Base-by-base conservation (phyloP, 2,329 filamentous ascomycete species). In the Fusarium devonianum region DNA sequence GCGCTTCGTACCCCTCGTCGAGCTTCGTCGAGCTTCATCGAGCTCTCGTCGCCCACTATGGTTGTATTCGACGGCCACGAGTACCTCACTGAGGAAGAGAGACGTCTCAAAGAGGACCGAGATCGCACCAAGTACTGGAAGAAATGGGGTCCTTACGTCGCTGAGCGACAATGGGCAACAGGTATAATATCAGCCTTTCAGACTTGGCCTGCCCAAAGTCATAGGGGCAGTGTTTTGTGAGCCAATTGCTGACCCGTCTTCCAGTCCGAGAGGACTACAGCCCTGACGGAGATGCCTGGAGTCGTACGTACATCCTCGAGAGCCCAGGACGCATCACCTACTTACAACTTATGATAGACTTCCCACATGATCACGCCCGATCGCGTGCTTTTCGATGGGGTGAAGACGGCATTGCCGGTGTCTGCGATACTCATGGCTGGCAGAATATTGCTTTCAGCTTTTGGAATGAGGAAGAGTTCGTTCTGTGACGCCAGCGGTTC, bases 401-500 rank as follows among this genome's bases (percentile, higher is more conserved):
- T 55, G 93, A 97, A 70, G 93, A 97, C 70, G 93, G 93, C 57
- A 97, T 97, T 73, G 92, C 93, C 47, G 93, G 93, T 69, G 92
- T 97, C 19, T 96, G 75, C 57, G 92, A 97, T 71, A 91, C 90
- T 12, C 93, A 97, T 69, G 92, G 92, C 53, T 76, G 88, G 44
- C 89, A 96, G 73, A 96, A 97, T 72, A 88, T 97, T 71, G 90
- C 89, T 4, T 97, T 97, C 78, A 86, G 91, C 41, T 97, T 97
- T 72, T 97, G 93, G 93, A 97, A 97, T 70, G 92, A 92, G 72
- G 85, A 97, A 77, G 93, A 97, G 92, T 96, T 59, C 42, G 72
- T 62, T 18, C 1, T 28, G n/a, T 17, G 7, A 11, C 23, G 8
- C 10, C 14, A 4, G 18, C 17, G 5, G 13, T 12, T 11, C 28